Conservation (phyloP, 1,139 yeast species). For the Geotrichum citri-aurantii region DNA sequence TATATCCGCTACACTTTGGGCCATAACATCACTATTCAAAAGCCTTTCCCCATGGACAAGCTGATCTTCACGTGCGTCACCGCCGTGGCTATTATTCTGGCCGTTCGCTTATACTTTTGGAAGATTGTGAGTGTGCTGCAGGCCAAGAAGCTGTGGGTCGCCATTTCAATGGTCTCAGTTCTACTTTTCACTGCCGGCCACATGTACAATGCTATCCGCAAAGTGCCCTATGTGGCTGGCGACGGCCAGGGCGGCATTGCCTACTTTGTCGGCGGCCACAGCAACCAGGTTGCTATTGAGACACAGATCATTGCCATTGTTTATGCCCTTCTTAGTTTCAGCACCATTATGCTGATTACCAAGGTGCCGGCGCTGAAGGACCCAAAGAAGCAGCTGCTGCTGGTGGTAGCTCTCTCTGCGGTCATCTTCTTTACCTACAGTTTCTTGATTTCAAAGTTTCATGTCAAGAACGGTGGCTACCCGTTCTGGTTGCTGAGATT, state of each 20-base stretch:
- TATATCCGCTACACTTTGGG: constrained; percentile 40
- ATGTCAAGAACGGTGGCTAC: constrained; percentile 50
- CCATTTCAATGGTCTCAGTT: constrained; percentile 51
- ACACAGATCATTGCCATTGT: constrained; percentile 44
- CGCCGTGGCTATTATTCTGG: constrained; percentile 23
- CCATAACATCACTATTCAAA: constrained; percentile 43
- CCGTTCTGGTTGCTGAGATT: constrained; percentile 18
- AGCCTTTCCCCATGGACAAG: constrained; percentile 55
- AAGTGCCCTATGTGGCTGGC: constrained; percentile 61
- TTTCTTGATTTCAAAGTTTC: constrained; percentile 47
- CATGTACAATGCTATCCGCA: constrained; percentile 87
- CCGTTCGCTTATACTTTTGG: constrained; percentile 29
- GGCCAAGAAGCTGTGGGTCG: constrained; percentile 60
- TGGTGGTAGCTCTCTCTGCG: constrained; percentile 41
- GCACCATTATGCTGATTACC: constrained; percentile 44
- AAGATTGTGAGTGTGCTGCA: constrained; percentile 34
- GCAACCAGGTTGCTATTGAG: constrained; percentile 62
- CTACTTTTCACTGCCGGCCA: constrained; percentile 80
- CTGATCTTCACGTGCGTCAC: constrained; percentile 43
- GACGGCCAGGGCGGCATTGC: constrained; percentile 51
- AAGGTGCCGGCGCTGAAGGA: constrained; percentile 45
- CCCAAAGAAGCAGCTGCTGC: constrained; percentile 42
- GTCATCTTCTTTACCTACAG: constrained; percentile 46
- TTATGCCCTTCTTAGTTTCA: constrained; percentile 38
- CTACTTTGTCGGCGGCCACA: constrained; percentile 66